These are phyloP conservation scores for Candida jianshihensis DNA, from an alignment of 805 yeast genomes.

Conservation along the genomic window DNA sequence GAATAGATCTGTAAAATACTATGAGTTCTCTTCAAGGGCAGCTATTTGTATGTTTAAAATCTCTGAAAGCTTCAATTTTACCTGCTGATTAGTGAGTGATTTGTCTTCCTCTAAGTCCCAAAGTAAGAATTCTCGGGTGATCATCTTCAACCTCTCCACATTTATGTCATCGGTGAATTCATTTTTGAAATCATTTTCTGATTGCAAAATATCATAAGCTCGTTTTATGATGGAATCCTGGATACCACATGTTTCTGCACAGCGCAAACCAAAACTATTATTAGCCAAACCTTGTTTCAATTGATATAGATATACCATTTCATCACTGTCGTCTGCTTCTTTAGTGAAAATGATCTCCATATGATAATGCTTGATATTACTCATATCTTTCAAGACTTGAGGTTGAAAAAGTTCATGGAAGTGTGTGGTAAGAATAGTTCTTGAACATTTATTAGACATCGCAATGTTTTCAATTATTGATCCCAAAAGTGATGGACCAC, in stretches of 20 bases:
- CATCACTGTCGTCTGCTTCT: slow-evolving; percentile 1
- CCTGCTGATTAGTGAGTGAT: background rate
- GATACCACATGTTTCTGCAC: slow-evolving; percentile 35
- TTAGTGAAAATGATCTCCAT: slow-evolving; percentile 26
- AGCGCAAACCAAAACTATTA: slow-evolving; percentile 32
- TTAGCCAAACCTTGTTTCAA: slow-evolving; percentile 26
- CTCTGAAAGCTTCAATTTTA: background rate
- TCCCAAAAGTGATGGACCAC: slow-evolving; percentile 40
- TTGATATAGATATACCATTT: slow-evolving; percentile 28
- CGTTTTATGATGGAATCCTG: slow-evolving; percentile 23
- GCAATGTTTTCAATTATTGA: slow-evolving; percentile 25
- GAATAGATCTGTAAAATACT: slow-evolving; percentile 6
- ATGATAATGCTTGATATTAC: slow-evolving; percentile 26
- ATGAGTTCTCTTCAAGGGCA: background rate
- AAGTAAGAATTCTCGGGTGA: slow-evolving; percentile 11
- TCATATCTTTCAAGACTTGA: slow-evolving; percentile 14
- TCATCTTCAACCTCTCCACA: slow-evolving; percentile 7
- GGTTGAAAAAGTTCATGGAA: slow-evolving; percentile 33
- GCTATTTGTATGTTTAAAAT: background rate
- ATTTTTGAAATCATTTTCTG: slow-evolving; percentile 6
- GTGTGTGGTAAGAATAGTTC: slow-evolving; percentile 35
- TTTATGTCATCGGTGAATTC: slow-evolving; percentile 5
- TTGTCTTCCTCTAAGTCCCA: slow-evolving; percentile 15
- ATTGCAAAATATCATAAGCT: slow-evolving; percentile 23
- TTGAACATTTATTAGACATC: slow-evolving; percentile 10